Base-by-base conservation (phyloP, 2,329 filamentous ascomycete genomes). In the Trichoderma arundinaceum region DNA sequence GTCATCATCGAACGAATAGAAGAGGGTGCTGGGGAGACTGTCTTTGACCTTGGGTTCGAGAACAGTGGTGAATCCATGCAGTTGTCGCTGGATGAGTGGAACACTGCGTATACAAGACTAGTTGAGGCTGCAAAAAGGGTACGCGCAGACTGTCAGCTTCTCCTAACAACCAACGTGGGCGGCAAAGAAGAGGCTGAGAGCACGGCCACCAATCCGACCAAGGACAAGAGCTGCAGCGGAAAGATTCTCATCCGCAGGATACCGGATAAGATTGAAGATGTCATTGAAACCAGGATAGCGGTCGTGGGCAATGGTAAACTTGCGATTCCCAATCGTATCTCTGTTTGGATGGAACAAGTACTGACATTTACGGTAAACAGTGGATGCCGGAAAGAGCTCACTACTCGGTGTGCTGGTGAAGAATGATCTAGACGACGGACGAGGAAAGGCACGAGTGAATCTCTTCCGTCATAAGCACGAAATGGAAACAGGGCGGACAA, bases 391-490 rank as follows among this genome's bases (percentile, higher is more conserved):
- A 0, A 99, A 99, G 80, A 96, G 92, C 75, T 98, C 95, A 33
- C 90, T 98, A 86, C 82, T 99, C 2, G 95, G 95, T 49, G 95
- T 99, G 1, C 83, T 99, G 6, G 95, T 98, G 7, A 98, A 98
- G 78, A 95, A 95, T 5, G 92, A 92, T 59, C 87, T 99, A 1
- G 95, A 99, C 73, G 95, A 99, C 78, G 95, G 95, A 15, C 87
- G 95, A 74, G 95, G 95, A 12, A 94, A 92, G 77, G 94, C 95
- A 52, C 90, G 95, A 68, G 92, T 99, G 59, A 98, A 97, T 70
- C 87, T 99, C 12, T 99, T 99, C 80, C 88, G 95, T 15, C 95
- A 99, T 78, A 98, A 99, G 79, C 95, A 99, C 74, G 95, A 99
- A 79, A 91, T 98, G 46, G 95, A 99, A 78, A 95, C 92, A 53